These are phyloP conservation scores for Paralagenidium karlingii DNA, from an alignment of 352 stramenopile species.

Conservation along the genomic window DNA sequence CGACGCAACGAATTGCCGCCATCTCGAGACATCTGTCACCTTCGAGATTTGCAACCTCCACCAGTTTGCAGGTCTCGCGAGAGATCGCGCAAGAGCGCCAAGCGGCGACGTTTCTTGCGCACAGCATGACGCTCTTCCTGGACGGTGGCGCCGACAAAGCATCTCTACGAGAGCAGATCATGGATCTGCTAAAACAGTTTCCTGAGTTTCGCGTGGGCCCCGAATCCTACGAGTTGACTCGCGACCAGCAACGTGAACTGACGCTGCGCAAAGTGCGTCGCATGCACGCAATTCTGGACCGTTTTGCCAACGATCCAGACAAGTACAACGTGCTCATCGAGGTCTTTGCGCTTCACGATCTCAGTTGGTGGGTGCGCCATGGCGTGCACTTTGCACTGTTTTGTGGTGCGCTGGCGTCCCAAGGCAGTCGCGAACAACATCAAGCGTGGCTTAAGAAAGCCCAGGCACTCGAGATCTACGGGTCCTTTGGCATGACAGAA, in stretches of 20 bases:
- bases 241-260: slow-evolving; percentile 28
- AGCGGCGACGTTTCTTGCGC: slow-evolving; percentile 29
- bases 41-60: slow-evolving; percentile 24
- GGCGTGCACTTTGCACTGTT: slow-evolving; percentile 83
- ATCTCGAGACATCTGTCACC: slow-evolving; percentile 31
- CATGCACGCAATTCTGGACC: too few species aligned
- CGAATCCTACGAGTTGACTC: slow-evolving; percentile 33
- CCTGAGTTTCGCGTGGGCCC: slow-evolving; percentile 26
- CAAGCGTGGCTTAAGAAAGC: slow-evolving; percentile 62
- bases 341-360: too few species aligned
- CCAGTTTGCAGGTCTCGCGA: slow-evolving; percentile 14
- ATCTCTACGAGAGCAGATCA: slow-evolving; percentile 28
- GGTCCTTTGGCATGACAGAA: slow-evolving; percentile 85
- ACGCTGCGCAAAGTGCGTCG: slow-evolving; percentile 39
- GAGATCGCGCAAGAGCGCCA: slow-evolving; percentile 38
- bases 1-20: slow-evolving; percentile 22
- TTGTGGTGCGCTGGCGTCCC: slow-evolving; percentile 52
- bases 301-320: too few species aligned
- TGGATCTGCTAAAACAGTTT: slow-evolving; percentile 29
- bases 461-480: slow-evolving; percentile 72
- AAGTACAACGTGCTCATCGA: too few species aligned
- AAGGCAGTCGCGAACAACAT: slow-evolving; percentile 70
- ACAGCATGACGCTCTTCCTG: slow-evolving; percentile 42
- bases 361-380: too few species aligned
- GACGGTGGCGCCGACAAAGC: slow-evolving; percentile 33